Conservation (phyloP, 2,329 filamentous ascomycete genomes). For the Bipolaris oryzae region DNA sequence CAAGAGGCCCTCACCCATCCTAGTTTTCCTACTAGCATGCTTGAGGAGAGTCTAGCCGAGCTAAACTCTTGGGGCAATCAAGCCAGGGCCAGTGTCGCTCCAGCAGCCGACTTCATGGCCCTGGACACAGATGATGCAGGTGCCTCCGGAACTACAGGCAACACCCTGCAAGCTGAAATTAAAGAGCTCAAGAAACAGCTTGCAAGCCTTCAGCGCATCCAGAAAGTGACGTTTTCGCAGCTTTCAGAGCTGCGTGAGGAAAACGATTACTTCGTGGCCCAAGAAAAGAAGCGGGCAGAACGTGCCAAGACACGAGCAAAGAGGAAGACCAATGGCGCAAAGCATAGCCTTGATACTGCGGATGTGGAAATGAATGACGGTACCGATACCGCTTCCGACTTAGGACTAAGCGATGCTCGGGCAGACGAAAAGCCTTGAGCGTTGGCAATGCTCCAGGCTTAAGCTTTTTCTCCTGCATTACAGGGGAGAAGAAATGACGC, state of each 20-base stretch:
- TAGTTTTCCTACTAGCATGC: conserved; percentile 51
- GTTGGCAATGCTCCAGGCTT: not conserved
- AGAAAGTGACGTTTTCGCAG: conserved; percentile 54
- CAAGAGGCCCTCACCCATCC: conserved; percentile 52
- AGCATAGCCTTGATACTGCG: conserved; percentile 11
- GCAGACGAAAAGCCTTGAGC: conserved; percentile 19
- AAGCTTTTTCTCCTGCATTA: conserved; percentile 8
- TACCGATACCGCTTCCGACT: conserved; percentile 25
- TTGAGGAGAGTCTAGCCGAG: conserved; percentile 47
- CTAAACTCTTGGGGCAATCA: conserved; percentile 37
- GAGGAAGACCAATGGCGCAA: conserved; percentile 31
- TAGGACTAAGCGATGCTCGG: conserved; percentile 24
- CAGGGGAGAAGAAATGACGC: conserved; percentile 17
- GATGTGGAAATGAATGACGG: conserved; percentile 42
- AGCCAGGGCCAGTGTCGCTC: conserved; percentile 20
- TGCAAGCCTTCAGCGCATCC: conserved; percentile 53
- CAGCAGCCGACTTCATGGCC: conserved; percentile 45
- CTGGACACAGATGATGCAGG: conserved; percentile 17
- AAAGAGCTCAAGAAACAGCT: conserved; percentile 48
- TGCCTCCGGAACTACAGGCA: conserved; percentile 4
- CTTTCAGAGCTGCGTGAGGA: conserved; percentile 53
- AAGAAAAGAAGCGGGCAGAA: conserved; percentile 39
- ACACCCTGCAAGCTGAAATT: conserved; percentile 36
- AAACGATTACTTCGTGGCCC: conserved; percentile 43
- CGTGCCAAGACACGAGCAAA: conserved; percentile 30